Base-by-base conservation (phyloP, 768 basidiomycete genomes). In the Agrocybe chaxingu region DNA sequence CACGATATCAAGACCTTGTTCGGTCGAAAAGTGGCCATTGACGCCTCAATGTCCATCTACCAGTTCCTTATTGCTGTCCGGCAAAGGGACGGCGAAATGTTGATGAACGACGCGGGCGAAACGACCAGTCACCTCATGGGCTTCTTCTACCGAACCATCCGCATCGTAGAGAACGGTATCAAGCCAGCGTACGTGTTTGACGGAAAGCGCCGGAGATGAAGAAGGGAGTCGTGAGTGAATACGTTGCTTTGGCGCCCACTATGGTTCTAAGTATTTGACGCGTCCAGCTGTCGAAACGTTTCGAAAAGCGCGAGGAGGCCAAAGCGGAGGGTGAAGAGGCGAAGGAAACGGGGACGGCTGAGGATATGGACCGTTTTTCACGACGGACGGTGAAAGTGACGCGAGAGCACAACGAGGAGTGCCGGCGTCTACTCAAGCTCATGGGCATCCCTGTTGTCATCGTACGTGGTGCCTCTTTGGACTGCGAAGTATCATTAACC, bases 101-200 rank as follows among this genome's bases (percentile, higher is more conserved):
- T 99, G 57, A 96, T 88, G 60, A 98, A 98, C 63, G 96, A 98
- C n/a, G 84, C 87, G 0, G 97, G 97, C 12, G 97, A 99, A 65
- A 97, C 93, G 3, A 99, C 97, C 2, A 95, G 93, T 71, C 96
- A 99, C 70, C 75, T 99, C 8, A 98, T 98, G 94, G 97, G 97
- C 0, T 89, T 98, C 68, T 99, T 99, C 73, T 98, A 98, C 62
- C 81, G 95, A 35, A 99, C 97, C 0, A 91, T 99, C 52, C 81
- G 97, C 18, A 98, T 99, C 66, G 95, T 95, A 12, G 97, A 99
- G 70, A 96, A 98, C 57, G 97, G 97, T 3, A 93, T 99, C 65
- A 99, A 99, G 63, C 95, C 96, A 0, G 88, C 88, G 32, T 98
- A 98, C 68, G 92, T 99, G 32, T 99, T 99, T 57, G 97, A 99